Evolutionary conservation across 1,284 basidiomycete species (phyloP).

Genomic region (Malassezia furfur): DNA sequence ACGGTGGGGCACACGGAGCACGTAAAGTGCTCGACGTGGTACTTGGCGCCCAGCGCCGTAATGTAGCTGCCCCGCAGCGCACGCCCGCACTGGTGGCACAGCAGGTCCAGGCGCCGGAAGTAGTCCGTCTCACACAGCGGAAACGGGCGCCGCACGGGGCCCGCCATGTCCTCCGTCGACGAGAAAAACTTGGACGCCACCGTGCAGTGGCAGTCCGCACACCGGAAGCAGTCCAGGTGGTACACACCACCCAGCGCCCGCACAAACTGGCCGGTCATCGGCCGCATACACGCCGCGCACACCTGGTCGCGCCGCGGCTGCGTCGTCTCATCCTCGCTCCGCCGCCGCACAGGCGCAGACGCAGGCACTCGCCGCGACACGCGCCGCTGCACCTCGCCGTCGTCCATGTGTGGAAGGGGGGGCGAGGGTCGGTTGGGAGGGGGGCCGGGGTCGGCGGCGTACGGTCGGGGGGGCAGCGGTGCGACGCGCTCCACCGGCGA

Average conservation of each 20-base stretch:
- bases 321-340: not conserved
- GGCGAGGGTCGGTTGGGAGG: too few relatives aligned
- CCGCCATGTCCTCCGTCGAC: slow-evolving; percentile 55
- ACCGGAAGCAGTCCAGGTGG: slow-evolving; percentile 93
- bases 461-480: too few relatives aligned
- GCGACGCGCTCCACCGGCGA: too few relatives aligned
- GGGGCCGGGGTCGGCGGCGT: too few relatives aligned
- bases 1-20: slow-evolving; percentile 91
- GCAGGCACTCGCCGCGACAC: not conserved
- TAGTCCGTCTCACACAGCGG: slow-evolving; percentile 82
- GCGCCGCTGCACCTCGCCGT: not conserved
- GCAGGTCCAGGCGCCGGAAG: slow-evolving; percentile 86
- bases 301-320: slow-evolving; percentile 24
- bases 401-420: too few relatives aligned
- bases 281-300: slow-evolving; percentile 37
- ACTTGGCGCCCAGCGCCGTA: slow-evolving; percentile 98
- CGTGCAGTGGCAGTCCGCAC: slow-evolving; percentile 79
- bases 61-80: slow-evolving; percentile 95
- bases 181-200: slow-evolving; percentile 99
- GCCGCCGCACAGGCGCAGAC: not conserved
- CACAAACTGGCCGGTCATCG: slow-evolving; percentile 85
- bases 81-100: slow-evolving; percentile 89
- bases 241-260: slow-evolving; percentile 87
- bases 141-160: slow-evolving; percentile 53
- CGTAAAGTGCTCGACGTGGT: slow-evolving; percentile 98